Conservation (phyloP, 2,329 filamentous ascomycete genomes). For the Aspergillus ustus region DNA sequence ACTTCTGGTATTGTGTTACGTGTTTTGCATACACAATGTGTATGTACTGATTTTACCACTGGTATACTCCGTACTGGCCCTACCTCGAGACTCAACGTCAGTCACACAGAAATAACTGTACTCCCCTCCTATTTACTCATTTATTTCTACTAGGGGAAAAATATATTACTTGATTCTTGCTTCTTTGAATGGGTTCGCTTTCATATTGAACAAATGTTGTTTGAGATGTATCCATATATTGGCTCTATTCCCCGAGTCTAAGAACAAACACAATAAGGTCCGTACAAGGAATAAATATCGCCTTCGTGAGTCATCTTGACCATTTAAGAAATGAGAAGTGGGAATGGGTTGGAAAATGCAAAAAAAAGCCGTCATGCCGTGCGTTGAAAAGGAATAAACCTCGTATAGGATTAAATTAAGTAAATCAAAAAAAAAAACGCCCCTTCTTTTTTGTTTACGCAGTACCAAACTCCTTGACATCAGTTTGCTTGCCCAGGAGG, state of each 20-base stretch:
- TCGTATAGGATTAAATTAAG: conserved; percentile 31
- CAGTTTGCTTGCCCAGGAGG: conserved; percentile 66
- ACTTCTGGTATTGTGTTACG: conserved; percentile 19
- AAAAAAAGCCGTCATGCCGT: conserved; percentile 41
- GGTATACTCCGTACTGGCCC: neutral
- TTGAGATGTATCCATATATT: conserved; percentile 13
- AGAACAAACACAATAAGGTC: conserved; percentile 10
- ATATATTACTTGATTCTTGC: no score
- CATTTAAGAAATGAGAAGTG: conserved; percentile 35
- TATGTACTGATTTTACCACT: conserved; percentile 6
- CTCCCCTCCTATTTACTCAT: no score
- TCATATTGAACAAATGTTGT: neutral
- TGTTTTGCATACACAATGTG: neutral
- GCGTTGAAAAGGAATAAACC: conserved; percentile 41
- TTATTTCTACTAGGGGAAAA: no score
- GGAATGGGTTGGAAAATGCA: conserved; percentile 25
- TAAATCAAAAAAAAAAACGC: conserved; percentile 25
- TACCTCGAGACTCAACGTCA: neutral
- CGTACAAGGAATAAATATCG: conserved; percentile 22
- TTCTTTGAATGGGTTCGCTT: neutral
- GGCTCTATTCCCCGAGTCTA: conserved; percentile 24
- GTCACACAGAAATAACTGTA: no score
- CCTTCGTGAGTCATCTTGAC: conserved; percentile 26
- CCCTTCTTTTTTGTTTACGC: conserved; percentile 30
- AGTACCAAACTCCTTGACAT: conserved; percentile 64